Evolutionary conservation across 2,329 filamentous ascomycete species (phyloP), one percentile per base, ranked within the genome.

Genomic region (Alternaria ethzedia): DNA sequence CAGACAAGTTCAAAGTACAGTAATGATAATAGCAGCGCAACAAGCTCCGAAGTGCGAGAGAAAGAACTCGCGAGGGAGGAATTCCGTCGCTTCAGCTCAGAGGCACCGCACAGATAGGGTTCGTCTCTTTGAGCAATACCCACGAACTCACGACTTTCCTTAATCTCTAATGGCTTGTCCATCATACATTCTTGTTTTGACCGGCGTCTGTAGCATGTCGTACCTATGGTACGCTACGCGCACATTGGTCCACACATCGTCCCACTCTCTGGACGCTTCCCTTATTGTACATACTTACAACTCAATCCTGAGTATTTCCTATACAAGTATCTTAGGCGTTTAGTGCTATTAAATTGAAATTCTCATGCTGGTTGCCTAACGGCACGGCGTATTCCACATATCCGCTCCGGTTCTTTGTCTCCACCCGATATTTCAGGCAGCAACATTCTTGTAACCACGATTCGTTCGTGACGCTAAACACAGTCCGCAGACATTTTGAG

Each of bases 21-120:
- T 30, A 41, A 46, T 52, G 66, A 61, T 23, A 41, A 63, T 30
- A 57, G 54, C 28, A 57, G 54, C 17, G 62, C 57, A 0, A 63
- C 66, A 6, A 70, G 66, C 26, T 59, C 61, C 7, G 64, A 72
- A 20, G 67, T 61, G 15, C 51, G 61, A 20, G 64, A 70, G 32
- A 43, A 47, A 5, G 63, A 54, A 11, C 47, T 51, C 5, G 70
- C 70, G 25, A 66, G 72, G 21, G 63, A 66, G 7, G 71, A 73
- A 50, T 72, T 70, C 50, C 41, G 60, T 9, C 54, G 67, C 25
- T 71, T 75, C 20, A 72, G 69, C 50, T 73, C 62, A 44, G 71
- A 74, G 52, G 54, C 68, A 12, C 23, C 57, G 44, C 57, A 17
- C n/a, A 54, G n/a, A 28, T 52, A 52, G 36, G 36, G n/a, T 10